Conservation (phyloP, 2,329 filamentous ascomycete species). For the Monosporascus sp. region DNA sequence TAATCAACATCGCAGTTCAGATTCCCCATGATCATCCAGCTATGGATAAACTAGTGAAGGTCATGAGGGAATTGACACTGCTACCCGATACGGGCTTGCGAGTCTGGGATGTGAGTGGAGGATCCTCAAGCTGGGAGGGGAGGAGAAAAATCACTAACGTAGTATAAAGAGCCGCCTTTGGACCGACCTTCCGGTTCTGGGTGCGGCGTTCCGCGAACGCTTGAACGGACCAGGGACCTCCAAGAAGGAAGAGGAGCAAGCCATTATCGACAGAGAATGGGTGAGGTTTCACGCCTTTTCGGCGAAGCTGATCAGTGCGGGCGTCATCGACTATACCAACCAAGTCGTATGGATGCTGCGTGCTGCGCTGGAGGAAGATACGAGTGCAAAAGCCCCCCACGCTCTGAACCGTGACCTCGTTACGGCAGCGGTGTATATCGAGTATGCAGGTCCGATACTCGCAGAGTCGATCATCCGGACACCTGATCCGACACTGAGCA, state of each 20-base stretch:
- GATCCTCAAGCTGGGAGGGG: neutral
- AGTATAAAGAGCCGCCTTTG: constrained; percentile 15
- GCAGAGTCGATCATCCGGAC: constrained; percentile 10
- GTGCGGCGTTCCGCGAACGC: constrained; percentile 15
- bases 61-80: constrained; percentile 20
- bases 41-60: constrained; percentile 20
- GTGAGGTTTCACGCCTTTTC: constrained; percentile 24
- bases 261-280: constrained; percentile 5
- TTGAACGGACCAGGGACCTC: constrained; percentile 9
- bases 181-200: constrained; percentile 20
- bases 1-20: constrained; percentile 19
- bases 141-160: constrained; percentile 1
- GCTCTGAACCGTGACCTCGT: constrained; percentile 14
- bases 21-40: constrained; percentile 18
- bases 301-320: constrained; percentile 18
- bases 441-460: constrained; percentile 20
- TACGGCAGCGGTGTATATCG: constrained; percentile 21
- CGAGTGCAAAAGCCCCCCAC: neutral
- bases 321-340: constrained; percentile 9
- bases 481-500: constrained; percentile 14
- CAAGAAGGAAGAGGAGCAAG: constrained; percentile 7
- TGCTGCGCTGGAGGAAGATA: constrained; percentile 19
- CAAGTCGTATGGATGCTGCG: constrained; percentile 24
- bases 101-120: constrained; percentile 19
- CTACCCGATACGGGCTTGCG: constrained; percentile 17